Evolutionary conservation across 768 basidiomycete genomes (phyloP).

Genomic region (Mycena albidolilacea): DNA sequence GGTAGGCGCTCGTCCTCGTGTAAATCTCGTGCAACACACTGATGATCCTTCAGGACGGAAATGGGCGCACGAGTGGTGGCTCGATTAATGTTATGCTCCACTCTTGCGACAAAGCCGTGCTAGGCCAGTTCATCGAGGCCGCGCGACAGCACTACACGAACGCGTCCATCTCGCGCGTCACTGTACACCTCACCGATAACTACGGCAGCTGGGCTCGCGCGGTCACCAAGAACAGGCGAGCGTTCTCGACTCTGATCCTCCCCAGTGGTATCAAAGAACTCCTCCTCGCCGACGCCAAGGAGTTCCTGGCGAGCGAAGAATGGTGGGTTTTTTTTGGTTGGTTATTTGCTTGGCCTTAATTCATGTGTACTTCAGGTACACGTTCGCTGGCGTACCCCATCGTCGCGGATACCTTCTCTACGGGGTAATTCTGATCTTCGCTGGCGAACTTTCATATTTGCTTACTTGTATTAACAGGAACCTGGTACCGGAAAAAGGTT

Average conservation of each 20-base stretch:
- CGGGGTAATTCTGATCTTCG: conserved; percentile 14
- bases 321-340: conserved; percentile 37
- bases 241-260: conserved; percentile 49
- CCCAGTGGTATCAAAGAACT: conserved; percentile 44
- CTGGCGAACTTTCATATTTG: not conserved
- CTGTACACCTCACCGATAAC: conserved; percentile 43
- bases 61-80: conserved; percentile 39
- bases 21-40: not conserved
- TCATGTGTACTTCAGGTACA: conserved; percentile 34
- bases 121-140: conserved; percentile 45
- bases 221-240: conserved; percentile 45
- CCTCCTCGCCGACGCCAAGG: conserved; percentile 47
- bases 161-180: conserved; percentile 44
- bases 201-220: conserved; percentile 42
- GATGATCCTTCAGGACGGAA: conserved; percentile 30
- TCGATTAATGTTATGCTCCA: conserved; percentile 42
- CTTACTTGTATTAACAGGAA: conserved; percentile 14
- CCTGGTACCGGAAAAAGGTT: conserved; percentile 39
- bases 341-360: not conserved
- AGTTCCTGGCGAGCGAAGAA: conserved; percentile 49
- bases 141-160: conserved; percentile 45
- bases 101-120: conserved; percentile 42
- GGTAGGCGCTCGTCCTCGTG: not conserved
- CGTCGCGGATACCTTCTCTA: conserved; percentile 45
- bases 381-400: conserved; percentile 49